These are phyloP conservation scores for Pythium sp. DNA, from an alignment of 352 stramenopile genomes.

Conservation along the genomic window DNA sequence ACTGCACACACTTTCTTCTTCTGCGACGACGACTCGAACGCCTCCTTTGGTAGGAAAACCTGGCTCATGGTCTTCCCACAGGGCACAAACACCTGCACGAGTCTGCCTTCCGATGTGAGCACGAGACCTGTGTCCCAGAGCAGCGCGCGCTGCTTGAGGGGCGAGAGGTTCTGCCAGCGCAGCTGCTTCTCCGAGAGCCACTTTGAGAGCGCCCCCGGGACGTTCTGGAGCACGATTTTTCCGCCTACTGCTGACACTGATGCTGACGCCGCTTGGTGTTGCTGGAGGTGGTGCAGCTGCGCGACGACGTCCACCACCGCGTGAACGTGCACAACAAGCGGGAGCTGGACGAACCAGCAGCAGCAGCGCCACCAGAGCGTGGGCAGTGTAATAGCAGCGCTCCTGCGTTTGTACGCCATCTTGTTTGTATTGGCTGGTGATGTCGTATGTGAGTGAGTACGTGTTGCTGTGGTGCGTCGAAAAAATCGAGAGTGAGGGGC, in stretches of 20 bases:
- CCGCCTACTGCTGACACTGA: not conserved
- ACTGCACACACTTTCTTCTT: conserved; percentile 7
- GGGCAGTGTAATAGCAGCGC: not conserved
- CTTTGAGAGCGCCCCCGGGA: not conserved
- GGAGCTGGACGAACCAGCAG: conserved; percentile 2
- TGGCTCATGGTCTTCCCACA: conserved; percentile 13
- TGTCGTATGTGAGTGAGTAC: not conserved
- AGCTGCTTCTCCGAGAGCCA: conserved; percentile 1
- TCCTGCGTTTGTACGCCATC: not conserved
- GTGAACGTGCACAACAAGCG: not conserved
- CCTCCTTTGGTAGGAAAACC: conserved; percentile 7
- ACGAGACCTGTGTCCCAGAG: conserved; percentile 55
- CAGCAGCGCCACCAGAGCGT: not conserved
- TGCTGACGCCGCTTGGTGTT: not conserved
- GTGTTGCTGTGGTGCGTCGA: not conserved
- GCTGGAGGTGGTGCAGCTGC: conserved; percentile 6
- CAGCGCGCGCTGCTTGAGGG: conserved; percentile 41
- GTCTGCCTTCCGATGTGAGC: conserved; percentile 14
- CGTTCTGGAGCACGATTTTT: conserved; percentile 7
- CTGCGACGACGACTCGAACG: not conserved
- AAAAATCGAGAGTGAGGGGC: not conserved
- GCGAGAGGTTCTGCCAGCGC: not conserved
- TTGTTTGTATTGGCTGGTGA: not conserved
- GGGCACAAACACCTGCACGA: conserved; percentile 14
- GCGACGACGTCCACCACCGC: conserved; percentile 6